Evolutionary conservation across 1,139 yeast genomes (phyloP).

Genomic region (Suhomyces chickasaworum): DNA sequence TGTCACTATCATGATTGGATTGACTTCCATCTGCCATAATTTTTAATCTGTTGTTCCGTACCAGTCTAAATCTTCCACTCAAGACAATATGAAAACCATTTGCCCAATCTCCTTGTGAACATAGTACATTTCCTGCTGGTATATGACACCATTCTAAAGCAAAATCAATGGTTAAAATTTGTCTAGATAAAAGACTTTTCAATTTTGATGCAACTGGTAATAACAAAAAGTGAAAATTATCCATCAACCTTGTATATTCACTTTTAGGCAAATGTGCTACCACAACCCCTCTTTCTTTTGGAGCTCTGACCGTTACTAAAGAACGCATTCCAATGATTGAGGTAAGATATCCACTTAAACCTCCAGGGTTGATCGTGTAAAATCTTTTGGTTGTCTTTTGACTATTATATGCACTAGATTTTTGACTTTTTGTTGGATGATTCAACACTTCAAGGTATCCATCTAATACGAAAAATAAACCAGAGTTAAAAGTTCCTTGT

Average conservation of each 20-base stretch:
- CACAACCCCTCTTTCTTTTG: slow-evolving; percentile 56
- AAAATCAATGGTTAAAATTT: slow-evolving; percentile 76
- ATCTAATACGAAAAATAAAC: slow-evolving; percentile 75
- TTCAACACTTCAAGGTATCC: slow-evolving; percentile 70
- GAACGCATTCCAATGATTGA: slow-evolving; percentile 80
- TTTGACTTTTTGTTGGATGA: slow-evolving; percentile 10
- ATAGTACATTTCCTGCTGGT: slow-evolving; percentile 78
- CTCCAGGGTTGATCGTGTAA: slow-evolving; percentile 72
- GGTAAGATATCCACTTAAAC: slow-evolving; percentile 85
- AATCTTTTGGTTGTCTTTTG: slow-evolving; percentile 37
- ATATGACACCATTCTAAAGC: slow-evolving; percentile 95
- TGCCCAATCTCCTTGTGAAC: slow-evolving; percentile 83
- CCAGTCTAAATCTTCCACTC: slow-evolving; percentile 84
- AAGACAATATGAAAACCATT: slow-evolving; percentile 90
- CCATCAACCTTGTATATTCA: slow-evolving; percentile 66
- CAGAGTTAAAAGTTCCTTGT: slow-evolving; percentile 68
- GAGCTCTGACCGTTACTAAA: slow-evolving; percentile 63
- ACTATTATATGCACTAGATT: slow-evolving; percentile 23
- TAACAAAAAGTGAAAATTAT: slow-evolving; percentile 73
- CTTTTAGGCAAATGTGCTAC: slow-evolving; percentile 72
- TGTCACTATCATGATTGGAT: slow-evolving; percentile 16
- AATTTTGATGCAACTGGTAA: slow-evolving; percentile 76
- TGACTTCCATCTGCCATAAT: slow-evolving; percentile 5
- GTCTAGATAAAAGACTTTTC: slow-evolving; percentile 64
- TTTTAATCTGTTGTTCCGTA: slow-evolving; percentile 30